Base-by-base conservation (phyloP, 495 filamentous ascomycete genomes). In the Aspergillus olivimuriae region DNA sequence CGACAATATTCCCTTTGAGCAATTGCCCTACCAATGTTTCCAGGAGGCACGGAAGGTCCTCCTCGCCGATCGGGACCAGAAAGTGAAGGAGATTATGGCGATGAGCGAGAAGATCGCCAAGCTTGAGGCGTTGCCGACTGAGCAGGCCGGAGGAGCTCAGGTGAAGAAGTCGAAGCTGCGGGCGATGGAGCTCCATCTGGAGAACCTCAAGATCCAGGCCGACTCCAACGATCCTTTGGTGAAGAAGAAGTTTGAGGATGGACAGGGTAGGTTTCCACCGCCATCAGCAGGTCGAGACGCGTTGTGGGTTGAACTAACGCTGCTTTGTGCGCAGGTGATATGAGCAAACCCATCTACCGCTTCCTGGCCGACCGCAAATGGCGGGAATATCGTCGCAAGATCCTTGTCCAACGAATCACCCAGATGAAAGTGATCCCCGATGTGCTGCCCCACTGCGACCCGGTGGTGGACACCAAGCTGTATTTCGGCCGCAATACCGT, bases 261-360 rank as follows among this genome's bases (percentile, higher is more conserved):
- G 91, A 10, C 64, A 78, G 52, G 88, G 92, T 95, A 68, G 60
- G 77, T 62, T 16, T 17, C 16, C n/a, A 2, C 32, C 4, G 7
- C 8, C 5, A 24, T 20, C 0, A 39, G 14, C 11, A 36, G 15
- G 17, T n/a, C 8, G 15, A 4, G 17, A 37, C 3, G 9, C 9
- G 5, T 8, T 6, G 6, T 15, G 12, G 20, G 14, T 26, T 36
- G n/a, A 34, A 17, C 23, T 34, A 17, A 34, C 31, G 4, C 41
- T 17, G 19, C 31, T 34, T 35, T 32, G 15, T 38, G 43, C 16
- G 4, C 38, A 95, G 89, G 87, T 38, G 88, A 96, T 58, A 91
- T 96, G 90, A 83, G 79, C 66, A 92, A 94, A 63, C 94, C 92
- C 28, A 86, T 99, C 60, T 99, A 99, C 72, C 87, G 91, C 30